Percentiles rank a stretch among this genome's conserved stretches.
phyloP scores from a whole-genome alignment of 73 alveolate species.

The Paramecium sexaurelia region DNA sequence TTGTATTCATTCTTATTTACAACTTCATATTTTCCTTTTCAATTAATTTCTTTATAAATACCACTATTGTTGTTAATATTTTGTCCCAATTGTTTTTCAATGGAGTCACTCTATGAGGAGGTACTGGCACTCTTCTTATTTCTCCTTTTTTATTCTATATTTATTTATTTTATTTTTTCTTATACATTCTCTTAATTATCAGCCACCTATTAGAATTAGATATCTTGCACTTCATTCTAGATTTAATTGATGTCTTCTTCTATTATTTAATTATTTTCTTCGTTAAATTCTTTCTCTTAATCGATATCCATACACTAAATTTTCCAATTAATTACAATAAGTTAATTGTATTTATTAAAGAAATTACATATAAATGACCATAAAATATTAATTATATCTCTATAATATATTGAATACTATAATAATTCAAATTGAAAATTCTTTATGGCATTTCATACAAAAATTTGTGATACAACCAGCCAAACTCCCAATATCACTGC shows the following conservation, averaged over 20 bases:
- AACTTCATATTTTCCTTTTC: conserved; percentile 97
- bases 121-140: conserved; percentile 94
- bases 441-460: conserved; percentile 15
- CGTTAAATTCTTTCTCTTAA: conserved; percentile 60
- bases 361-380: neutral
- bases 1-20: conserved; percentile 98
- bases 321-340: conserved; percentile 10
- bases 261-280: conserved; percentile 50
- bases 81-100: conserved; percentile 97
- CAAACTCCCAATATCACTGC: neutral
- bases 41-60: neutral
- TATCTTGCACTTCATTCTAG: conserved; percentile 56
- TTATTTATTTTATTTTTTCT: neutral
- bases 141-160: conserved; percentile 71
- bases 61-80: conserved; percentile 96
- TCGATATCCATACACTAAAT: conserved; percentile 52
- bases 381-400: neutral
- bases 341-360: conserved; percentile 30
- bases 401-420: neutral
- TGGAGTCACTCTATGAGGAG: conserved; percentile 97
- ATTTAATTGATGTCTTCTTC: conserved; percentile 66
- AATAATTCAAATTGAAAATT: neutral
- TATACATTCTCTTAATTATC: neutral
- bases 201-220: conserved; percentile 52
- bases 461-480: conserved; percentile 3